Conservation (phyloP, 2,329 filamentous ascomycete species). For the Fusarium sp. region DNA sequence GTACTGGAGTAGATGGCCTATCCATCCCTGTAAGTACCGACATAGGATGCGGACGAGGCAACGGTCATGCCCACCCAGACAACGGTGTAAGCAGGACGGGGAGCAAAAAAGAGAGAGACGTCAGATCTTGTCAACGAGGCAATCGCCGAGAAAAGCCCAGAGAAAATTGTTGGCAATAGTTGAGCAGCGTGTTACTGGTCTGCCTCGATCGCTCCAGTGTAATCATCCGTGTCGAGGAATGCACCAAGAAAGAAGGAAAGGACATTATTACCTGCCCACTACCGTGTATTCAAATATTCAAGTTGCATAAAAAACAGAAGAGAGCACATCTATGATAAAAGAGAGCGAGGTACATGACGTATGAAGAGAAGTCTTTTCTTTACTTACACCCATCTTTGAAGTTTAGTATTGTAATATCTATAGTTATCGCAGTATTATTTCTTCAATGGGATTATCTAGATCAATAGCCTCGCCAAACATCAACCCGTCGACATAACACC, state of each 20-base stretch:
- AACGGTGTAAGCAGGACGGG: neutral
- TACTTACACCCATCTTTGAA: no score
- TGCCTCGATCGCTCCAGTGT: neutral
- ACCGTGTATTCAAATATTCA: neutral
- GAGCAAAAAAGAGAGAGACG: neutral
- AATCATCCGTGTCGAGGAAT: neutral
- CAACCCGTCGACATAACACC: neutral
- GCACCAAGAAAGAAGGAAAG: neutral
- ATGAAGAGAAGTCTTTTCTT: neutral
- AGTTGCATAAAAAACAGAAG: neutral
- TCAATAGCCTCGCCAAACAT: neutral
- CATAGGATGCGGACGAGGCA: neutral
- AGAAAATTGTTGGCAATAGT: neutral
- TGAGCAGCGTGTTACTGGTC: neutral
- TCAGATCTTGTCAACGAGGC: neutral
- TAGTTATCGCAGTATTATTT: neutral
- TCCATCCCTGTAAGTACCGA: neutral
- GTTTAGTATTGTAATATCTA: fast-evolving
- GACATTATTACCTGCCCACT: neutral
- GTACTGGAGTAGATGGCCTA: neutral
- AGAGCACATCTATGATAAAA: neutral
- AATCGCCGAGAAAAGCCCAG: neutral
- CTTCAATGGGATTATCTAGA: neutral
- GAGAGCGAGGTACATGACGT: neutral
- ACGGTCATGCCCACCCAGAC: neutral